phyloP scores from a whole-genome alignment of 345 rosid genomes.

The Gossypium raimondii region DNA sequence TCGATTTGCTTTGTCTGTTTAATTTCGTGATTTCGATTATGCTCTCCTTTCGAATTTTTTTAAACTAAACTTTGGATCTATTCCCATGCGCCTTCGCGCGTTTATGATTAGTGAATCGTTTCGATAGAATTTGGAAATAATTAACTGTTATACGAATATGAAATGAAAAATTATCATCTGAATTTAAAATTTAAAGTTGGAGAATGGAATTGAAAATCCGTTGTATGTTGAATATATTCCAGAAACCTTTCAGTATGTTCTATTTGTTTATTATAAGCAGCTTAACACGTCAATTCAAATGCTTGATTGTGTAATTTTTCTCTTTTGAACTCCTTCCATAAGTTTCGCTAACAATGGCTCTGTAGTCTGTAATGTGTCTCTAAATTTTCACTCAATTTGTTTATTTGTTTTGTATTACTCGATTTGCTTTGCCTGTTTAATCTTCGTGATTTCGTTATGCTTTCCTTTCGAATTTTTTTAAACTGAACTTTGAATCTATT shows the following conservation, averaged over 20 bases:
- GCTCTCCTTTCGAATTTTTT: background rate
- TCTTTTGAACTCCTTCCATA: background rate
- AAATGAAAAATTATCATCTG: background rate
- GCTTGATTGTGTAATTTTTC: slow-evolving; percentile 6
- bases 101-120: background rate
- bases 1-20: slow-evolving; percentile 12
- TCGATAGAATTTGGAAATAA: background rate
- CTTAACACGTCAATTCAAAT: background rate
- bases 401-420: background rate
- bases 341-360: slow-evolving; percentile 6
- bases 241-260: slow-evolving; percentile 10
- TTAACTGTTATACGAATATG: background rate
- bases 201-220: background rate
- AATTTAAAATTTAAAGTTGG: background rate
- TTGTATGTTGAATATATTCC: slow-evolving; percentile 8
- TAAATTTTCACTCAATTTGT: background rate
- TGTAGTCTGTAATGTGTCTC: background rate
- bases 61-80: slow-evolving; percentile 9
- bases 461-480: background rate
- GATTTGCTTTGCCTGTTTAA: slow-evolving; percentile 15
- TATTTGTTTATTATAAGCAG: slow-evolving; percentile 9
- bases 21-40: slow-evolving; percentile 9
- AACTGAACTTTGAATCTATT: slow-evolving; percentile 11
- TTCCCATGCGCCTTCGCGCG: background rate
- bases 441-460: slow-evolving; percentile 7